Evolutionary conservation across 1,139 yeast species (phyloP).

Genomic region (Blastobotrys elegans): DNA sequence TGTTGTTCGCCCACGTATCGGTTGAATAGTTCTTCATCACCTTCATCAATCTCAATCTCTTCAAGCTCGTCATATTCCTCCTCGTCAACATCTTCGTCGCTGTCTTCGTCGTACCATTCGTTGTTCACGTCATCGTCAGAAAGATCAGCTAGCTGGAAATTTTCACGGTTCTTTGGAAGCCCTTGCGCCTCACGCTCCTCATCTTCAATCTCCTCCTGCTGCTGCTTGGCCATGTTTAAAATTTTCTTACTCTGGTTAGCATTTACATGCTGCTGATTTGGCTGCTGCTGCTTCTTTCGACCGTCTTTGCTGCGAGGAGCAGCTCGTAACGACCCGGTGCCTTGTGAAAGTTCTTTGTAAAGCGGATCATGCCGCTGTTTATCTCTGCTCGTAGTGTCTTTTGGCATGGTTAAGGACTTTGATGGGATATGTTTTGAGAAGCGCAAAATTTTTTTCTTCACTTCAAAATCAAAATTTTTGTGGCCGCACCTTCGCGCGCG

Average conservation of each 20-base stretch:
- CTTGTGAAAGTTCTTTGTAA: slow-evolving; percentile 66
- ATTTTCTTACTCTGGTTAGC: slow-evolving; percentile 81
- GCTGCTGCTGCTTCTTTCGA: slow-evolving; percentile 26
- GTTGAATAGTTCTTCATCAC: slow-evolving; percentile 39
- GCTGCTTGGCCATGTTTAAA: slow-evolving; percentile 81
- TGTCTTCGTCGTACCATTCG: slow-evolving; percentile 31
- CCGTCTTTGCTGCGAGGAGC: slow-evolving; percentile 28
- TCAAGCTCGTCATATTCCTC: slow-evolving; percentile 43
- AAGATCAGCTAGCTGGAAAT: slow-evolving; percentile 2
- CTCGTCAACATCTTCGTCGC: slow-evolving; percentile 37
- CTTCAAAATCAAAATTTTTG: not conserved
- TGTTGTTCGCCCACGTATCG: slow-evolving; percentile 37
- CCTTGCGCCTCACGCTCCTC: slow-evolving; percentile 43
- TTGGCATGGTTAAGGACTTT: slow-evolving; percentile 35
- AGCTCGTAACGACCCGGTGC: slow-evolving; percentile 62
- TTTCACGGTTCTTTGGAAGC: not conserved
- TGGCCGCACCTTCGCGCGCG: too few species aligned
- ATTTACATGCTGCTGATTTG: slow-evolving; percentile 63
- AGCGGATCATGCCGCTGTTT: slow-evolving; percentile 66
- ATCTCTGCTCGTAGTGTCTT: slow-evolving; percentile 22
- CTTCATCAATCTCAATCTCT: slow-evolving; percentile 47
- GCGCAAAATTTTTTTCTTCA: not conserved
- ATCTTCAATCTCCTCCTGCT: slow-evolving; percentile 76
- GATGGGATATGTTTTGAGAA: not conserved
- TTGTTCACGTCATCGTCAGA: slow-evolving; percentile 32